Conservation (phyloP, 768 basidiomycete species). For the Leucogyrophana mollusca region DNA sequence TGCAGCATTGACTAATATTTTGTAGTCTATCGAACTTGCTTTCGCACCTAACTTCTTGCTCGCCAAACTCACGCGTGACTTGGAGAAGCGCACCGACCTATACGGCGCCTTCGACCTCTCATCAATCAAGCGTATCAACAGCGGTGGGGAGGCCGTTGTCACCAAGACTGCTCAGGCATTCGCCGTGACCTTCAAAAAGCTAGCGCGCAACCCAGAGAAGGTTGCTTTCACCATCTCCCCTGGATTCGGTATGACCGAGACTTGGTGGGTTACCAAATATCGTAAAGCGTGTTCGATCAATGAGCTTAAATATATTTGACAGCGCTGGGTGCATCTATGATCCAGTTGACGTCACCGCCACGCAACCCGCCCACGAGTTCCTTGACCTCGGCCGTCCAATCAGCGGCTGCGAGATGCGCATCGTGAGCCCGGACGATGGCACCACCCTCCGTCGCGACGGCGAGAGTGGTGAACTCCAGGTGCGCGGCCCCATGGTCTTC, state of each 20-base stretch:
- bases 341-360: slow-evolving; percentile 20
- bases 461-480: slow-evolving; percentile 38
- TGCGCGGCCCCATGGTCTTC: slow-evolving; percentile 40
- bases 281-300: background rate
- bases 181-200: slow-evolving; percentile 27
- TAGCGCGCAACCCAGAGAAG: slow-evolving; percentile 14
- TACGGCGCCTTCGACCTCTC: slow-evolving; percentile 33
- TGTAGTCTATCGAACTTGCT: slow-evolving; percentile 24
- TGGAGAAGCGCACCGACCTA: slow-evolving; percentile 20
- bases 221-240: slow-evolving; percentile 16
- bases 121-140: slow-evolving; percentile 34
- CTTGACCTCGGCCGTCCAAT: slow-evolving; percentile 32
- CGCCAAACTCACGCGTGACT: slow-evolving; percentile 35
- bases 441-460: slow-evolving; percentile 22
- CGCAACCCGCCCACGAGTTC: slow-evolving; percentile 26
- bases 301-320: background rate
- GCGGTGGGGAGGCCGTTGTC: slow-evolving; percentile 43
- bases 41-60: slow-evolving; percentile 36
- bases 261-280: slow-evolving; percentile 24
- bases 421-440: slow-evolving; percentile 29
- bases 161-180: slow-evolving; percentile 38
- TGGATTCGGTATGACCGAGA: slow-evolving; percentile 47
- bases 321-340: slow-evolving; percentile 43
- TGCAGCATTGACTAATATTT: slow-evolving; percentile 12
- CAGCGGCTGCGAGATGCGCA: slow-evolving; percentile 34